These are phyloP conservation scores for Starmerella powellii DNA, from an alignment of 805 yeast genomes.

Conservation along the genomic window DNA sequence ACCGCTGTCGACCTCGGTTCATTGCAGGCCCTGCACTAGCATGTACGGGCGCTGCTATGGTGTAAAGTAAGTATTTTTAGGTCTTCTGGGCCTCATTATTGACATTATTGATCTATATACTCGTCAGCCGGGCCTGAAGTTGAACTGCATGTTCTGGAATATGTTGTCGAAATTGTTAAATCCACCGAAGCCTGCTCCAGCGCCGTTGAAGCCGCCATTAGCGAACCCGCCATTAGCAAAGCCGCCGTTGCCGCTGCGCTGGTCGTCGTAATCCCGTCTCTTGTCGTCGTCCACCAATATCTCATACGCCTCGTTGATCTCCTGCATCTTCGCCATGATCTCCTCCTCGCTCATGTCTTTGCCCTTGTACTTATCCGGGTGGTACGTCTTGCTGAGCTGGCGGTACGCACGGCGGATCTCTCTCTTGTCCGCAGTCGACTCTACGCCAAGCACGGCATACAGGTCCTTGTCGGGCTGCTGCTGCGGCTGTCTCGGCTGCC, in stretches of 20 bases:
- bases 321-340: conserved; percentile 77
- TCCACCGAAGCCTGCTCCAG: conserved; percentile 14
- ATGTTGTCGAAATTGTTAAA: conserved; percentile 2
- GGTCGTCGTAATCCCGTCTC: conserved; percentile 50
- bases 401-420: conserved; percentile 76
- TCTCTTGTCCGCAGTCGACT: conserved; percentile 52
- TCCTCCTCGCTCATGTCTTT: conserved; percentile 48
- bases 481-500: conserved; percentile 22
- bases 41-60: too few relatives aligned
- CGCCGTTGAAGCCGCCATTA: conserved; percentile 4
- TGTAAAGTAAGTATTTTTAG: too few relatives aligned
- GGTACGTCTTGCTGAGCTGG: conserved; percentile 62
- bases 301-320: conserved; percentile 86
- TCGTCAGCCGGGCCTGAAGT: background rate
- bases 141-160: background rate
- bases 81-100: too few relatives aligned
- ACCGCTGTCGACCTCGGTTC: too few relatives aligned
- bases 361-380: conserved; percentile 81
- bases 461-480: conserved; percentile 44
- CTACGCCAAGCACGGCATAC: conserved; percentile 63
- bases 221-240: conserved; percentile 8
- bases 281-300: conserved; percentile 56
- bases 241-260: conserved; percentile 13
- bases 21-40: too few relatives aligned
- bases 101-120: too few relatives aligned